Conservation (phyloP, 331 rosid genomes). For the Prunus yedoensis region DNA sequence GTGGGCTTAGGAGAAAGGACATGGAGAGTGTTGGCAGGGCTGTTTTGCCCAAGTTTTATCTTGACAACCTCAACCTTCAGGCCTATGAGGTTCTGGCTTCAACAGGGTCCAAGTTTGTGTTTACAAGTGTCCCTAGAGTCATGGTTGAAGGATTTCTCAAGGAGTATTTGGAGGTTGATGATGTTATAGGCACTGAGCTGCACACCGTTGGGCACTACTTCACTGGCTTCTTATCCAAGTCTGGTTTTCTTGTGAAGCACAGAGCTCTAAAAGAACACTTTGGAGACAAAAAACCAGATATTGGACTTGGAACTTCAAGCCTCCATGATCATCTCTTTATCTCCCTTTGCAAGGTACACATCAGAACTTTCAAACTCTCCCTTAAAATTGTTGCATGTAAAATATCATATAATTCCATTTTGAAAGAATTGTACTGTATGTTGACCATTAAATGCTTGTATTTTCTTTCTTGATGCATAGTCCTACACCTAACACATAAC, state of each 20-base stretch:
- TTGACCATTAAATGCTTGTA: not conserved
- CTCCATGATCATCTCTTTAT: constrained; percentile 58
- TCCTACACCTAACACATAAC: not conserved
- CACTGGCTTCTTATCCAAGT: constrained; percentile 52
- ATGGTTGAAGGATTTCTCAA: constrained; percentile 73
- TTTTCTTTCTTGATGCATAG: not conserved
- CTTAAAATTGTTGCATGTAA: not conserved
- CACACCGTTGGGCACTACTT: constrained; percentile 50
- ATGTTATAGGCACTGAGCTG: constrained; percentile 72
- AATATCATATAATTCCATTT: too few relatives aligned
- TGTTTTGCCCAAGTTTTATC: constrained; percentile 81
- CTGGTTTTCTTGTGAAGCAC: constrained; percentile 67
- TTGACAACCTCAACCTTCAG: constrained; percentile 62
- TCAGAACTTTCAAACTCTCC: not conserved
- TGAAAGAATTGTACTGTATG: not conserved
- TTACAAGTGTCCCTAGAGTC: constrained; percentile 75
- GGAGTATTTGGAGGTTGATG: constrained; percentile 60
- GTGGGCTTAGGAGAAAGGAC: constrained; percentile 52
- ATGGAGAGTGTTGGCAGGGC: constrained; percentile 60
- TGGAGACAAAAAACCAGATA: constrained; percentile 67
- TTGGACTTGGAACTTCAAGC: constrained; percentile 68
- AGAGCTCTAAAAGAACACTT: constrained; percentile 59
- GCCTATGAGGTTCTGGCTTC: constrained; percentile 60
- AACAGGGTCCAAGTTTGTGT: constrained; percentile 46
- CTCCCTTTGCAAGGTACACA: constrained; percentile 77